Evolutionary conservation across 208 protist species (phyloP).

Genomic region (Acanthamoeba lenticulata): DNA sequence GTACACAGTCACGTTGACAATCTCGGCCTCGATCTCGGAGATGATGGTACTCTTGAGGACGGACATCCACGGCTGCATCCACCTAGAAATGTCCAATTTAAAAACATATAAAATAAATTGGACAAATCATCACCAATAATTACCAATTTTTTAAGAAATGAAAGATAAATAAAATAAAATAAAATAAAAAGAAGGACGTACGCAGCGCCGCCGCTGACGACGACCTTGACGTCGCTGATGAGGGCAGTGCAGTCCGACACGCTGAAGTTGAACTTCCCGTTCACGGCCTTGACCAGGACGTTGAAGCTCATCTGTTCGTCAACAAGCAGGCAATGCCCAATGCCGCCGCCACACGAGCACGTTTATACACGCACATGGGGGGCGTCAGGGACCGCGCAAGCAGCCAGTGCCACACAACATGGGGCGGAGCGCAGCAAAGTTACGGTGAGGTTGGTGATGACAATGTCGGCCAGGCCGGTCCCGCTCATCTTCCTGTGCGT

Average conservation of each 20-base stretch:
- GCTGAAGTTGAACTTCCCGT: neutral
- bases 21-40: neutral
- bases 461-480: neutral
- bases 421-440: neutral
- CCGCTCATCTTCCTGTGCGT: neutral
- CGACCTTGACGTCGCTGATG: neutral
- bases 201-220: neutral
- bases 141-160: no score
- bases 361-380: no score
- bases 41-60: neutral
- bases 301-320: neutral
- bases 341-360: neutral
- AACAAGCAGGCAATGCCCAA: no score
- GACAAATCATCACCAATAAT: neutral
- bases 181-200: no score
- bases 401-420: neutral
- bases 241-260: neutral
- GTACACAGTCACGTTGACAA: slow-evolving; percentile 6
- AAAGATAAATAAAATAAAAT: no score
- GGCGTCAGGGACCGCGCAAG: neutral
- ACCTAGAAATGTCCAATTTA: no score
- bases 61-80: neutral
- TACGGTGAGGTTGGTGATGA: neutral
- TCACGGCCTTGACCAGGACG: neutral
- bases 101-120: no score